phyloP scores from a whole-genome alignment of 2,329 filamentous ascomycete species.

The Erysiphe pulchra region DNA sequence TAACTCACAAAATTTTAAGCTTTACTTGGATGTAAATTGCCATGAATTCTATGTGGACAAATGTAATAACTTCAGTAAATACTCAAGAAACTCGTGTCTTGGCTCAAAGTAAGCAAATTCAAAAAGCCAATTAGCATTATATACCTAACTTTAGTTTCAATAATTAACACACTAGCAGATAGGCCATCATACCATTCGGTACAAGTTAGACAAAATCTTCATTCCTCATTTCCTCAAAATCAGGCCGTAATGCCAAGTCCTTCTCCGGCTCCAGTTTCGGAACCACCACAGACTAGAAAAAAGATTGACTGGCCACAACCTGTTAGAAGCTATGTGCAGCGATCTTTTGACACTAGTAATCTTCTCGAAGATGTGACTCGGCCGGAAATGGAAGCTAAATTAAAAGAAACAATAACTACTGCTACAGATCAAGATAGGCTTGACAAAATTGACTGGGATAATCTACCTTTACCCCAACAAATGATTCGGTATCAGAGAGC shows the following conservation, averaged over 20 bases:
- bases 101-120: slow-evolving; percentile 9
- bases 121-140: background rate
- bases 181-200: slow-evolving; percentile 19
- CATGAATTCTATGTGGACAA: slow-evolving; percentile 13
- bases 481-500: slow-evolving; percentile 44
- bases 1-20: no score
- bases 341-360: slow-evolving; percentile 59
- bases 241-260: slow-evolving; percentile 15
- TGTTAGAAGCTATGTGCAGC: slow-evolving; percentile 73
- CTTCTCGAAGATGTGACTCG: slow-evolving; percentile 33
- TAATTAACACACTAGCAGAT: slow-evolving; percentile 14
- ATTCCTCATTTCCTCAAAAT: slow-evolving; percentile 13
- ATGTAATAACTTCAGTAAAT: slow-evolving; percentile 16
- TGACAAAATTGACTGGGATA: slow-evolving; percentile 56
- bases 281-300: slow-evolving; percentile 12
- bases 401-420: slow-evolving; percentile 64
- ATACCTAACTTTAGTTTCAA: background rate
- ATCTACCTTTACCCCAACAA: slow-evolving; percentile 60
- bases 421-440: slow-evolving; percentile 52
- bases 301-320: slow-evolving; percentile 54
- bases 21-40: background rate
- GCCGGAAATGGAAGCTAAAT: slow-evolving; percentile 54
- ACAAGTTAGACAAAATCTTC: slow-evolving; percentile 17
- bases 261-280: slow-evolving; percentile 3
- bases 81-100: slow-evolving; percentile 13